phyloP scores from a whole-genome alignment of 192 early-diverging fungal genomes.

The Phlyctochytrium bullatum region DNA sequence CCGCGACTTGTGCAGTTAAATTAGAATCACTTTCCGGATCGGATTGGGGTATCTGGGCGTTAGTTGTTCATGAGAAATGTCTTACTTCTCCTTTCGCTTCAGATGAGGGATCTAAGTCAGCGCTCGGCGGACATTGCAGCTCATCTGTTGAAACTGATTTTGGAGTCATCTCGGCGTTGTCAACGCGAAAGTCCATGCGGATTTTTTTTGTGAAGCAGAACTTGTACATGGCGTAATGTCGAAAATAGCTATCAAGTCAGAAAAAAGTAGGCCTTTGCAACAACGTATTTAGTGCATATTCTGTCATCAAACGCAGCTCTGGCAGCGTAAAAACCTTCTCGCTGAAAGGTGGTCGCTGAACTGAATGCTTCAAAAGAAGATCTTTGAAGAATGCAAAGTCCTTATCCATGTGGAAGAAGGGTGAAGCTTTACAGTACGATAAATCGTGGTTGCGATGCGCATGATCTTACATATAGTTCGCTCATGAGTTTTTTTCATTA shows the following conservation, averaged over 20 bases:
- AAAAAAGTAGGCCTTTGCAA: background rate
- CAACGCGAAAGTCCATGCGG: constrained; percentile 43
- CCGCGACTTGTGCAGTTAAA: too few species aligned
- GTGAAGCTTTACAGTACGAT: constrained; percentile 30
- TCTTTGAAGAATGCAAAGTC: constrained; percentile 50
- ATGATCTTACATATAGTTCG: constrained; percentile 25
- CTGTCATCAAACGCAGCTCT: constrained; percentile 43
- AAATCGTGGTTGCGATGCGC: background rate
- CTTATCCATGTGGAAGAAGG: constrained; percentile 38
- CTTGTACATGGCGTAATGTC: constrained; percentile 61
- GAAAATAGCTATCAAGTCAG: constrained; percentile 43
- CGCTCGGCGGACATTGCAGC: background rate
- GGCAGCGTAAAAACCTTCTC: constrained; percentile 44
- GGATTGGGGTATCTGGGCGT: too few species aligned
- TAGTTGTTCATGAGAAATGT: too few species aligned
- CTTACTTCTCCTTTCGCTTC: too few species aligned
- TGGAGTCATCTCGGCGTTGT: constrained; percentile 30
- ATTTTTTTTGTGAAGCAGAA: constrained; percentile 59
- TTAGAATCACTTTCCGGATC: too few species aligned
- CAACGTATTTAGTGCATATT: constrained; percentile 52
- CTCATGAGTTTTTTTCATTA: constrained; percentile 50
- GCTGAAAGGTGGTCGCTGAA: constrained; percentile 50
- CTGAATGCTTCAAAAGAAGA: constrained; percentile 42
- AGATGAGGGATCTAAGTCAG: too few species aligned
- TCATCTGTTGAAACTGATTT: background rate